Conservation (phyloP, 371 early-diverging fungal genomes). For the Actinomucor elegans region DNA sequence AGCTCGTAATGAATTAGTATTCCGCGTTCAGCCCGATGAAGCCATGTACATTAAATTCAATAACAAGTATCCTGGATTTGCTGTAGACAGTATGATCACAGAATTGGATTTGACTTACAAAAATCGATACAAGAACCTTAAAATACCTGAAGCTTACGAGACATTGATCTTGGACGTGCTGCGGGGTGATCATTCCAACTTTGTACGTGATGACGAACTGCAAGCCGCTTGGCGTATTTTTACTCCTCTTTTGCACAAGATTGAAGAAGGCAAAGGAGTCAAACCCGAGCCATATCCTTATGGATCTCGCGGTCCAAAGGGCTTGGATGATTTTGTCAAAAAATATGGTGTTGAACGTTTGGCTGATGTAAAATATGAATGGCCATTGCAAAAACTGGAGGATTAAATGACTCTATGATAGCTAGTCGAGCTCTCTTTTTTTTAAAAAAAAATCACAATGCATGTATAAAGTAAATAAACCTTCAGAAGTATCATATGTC, state of each 20-base stretch:
- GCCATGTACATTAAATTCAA: constrained; percentile 95
- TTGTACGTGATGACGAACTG: constrained; percentile 95
- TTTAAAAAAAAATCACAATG: no score
- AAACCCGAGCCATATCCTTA: constrained; percentile 80
- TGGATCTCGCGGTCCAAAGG: constrained; percentile 87
- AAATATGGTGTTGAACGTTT: constrained; percentile 54
- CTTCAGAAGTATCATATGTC: no score
- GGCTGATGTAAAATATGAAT: constrained; percentile 16
- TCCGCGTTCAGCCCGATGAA: constrained; percentile 92
- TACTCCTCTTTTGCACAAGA: constrained; percentile 89
- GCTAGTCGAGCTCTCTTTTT: no score
- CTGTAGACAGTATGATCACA: constrained; percentile 68
- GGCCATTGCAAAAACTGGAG: constrained; percentile 22
- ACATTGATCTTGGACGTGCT: constrained; percentile 87
- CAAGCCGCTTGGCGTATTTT: constrained; percentile 96
- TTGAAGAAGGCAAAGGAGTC: constrained; percentile 73
- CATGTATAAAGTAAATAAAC: no score
- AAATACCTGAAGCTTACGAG: constrained; percentile 97
- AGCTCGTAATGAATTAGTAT: constrained; percentile 92
- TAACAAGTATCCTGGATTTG: constrained; percentile 87
- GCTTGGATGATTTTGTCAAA: constrained; percentile 69
- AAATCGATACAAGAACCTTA: constrained; percentile 76
- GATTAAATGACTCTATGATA: no score
- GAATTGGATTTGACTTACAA: constrained; percentile 93
- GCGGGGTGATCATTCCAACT: constrained; percentile 92